Evolutionary conservation across 2,329 filamentous ascomycete species (phyloP).

Genomic region (Trichoderma sp.): DNA sequence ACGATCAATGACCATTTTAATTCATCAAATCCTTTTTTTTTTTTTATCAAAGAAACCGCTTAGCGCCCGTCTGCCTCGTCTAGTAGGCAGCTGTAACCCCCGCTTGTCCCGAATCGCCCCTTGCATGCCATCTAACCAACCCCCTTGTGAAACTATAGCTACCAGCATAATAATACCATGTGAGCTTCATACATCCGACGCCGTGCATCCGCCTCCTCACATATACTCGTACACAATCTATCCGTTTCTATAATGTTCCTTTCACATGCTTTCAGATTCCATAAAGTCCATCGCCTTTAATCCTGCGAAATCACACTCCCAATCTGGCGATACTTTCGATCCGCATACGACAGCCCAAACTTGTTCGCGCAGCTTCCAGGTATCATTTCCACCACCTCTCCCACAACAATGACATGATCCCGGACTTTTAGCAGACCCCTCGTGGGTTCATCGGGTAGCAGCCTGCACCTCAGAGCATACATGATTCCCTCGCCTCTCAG

Average conservation of each 20-base stretch:
- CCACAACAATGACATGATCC: slow-evolving; percentile 53
- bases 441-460: slow-evolving; percentile 41
- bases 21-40: background rate
- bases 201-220: background rate
- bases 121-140: background rate
- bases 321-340: slow-evolving; percentile 47
- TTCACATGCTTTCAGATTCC: background rate
- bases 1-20: background rate
- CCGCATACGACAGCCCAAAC: slow-evolving; percentile 50
- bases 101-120: slow-evolving; percentile 1
- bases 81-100: background rate
- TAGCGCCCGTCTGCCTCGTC: background rate
- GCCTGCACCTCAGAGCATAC: slow-evolving; percentile 45
- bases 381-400: slow-evolving; percentile 49
- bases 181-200: background rate
- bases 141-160: slow-evolving; percentile 10
- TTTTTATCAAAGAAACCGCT: background rate
- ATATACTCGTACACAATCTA: slow-evolving; percentile 19
- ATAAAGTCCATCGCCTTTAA: background rate
- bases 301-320: slow-evolving; percentile 35
- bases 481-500: slow-evolving; percentile 53
- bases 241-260: slow-evolving; percentile 9
- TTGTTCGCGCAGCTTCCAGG: slow-evolving; percentile 33
- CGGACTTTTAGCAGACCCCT: slow-evolving; percentile 46
- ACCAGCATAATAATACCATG: background rate